Evolutionary conservation across 2,329 filamentous ascomycete species (phyloP).

Genomic region (Emericellopsis cladophorae): DNA sequence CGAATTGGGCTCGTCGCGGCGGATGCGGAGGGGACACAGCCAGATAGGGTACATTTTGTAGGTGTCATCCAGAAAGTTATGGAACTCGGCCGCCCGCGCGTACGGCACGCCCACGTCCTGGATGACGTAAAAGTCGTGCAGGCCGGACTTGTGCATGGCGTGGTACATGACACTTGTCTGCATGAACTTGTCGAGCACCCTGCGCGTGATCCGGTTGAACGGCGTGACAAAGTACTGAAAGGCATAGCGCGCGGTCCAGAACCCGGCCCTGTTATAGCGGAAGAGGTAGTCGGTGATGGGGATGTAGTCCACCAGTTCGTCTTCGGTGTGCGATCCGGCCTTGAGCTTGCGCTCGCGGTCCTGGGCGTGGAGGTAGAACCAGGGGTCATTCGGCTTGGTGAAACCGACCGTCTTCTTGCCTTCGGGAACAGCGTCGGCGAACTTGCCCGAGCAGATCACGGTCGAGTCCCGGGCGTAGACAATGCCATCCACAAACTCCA

Average conservation of each 20-base stretch:
- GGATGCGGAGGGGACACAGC: conserved; percentile 38
- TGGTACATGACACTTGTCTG: conserved; percentile 54
- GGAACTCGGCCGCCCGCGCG: conserved; percentile 26
- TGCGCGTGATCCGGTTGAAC: conserved; percentile 51
- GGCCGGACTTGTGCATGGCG: conserved; percentile 48
- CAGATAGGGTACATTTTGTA: conserved; percentile 40
- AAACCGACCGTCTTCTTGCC: conserved; percentile 29
- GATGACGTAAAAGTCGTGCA: conserved; percentile 47
- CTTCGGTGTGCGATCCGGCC: conserved; percentile 5
- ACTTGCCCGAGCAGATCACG: conserved; percentile 47
- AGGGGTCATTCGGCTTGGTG: conserved; percentile 48
- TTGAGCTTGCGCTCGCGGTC: conserved; percentile 18
- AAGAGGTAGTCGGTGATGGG: conserved; percentile 57
- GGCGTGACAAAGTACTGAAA: conserved; percentile 53
- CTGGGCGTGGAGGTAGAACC: conserved; percentile 61
- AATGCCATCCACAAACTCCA: conserved; percentile 60
- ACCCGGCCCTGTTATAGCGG: conserved; percentile 56
- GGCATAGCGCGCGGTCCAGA: conserved; percentile 52
- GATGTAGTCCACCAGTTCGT: conserved; percentile 34
- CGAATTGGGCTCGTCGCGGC: conserved; percentile 25
- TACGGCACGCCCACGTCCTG: conserved; percentile 49
- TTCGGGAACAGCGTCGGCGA: conserved; percentile 32
- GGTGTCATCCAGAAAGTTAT: conserved; percentile 30
- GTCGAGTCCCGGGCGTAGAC: conserved; percentile 42
- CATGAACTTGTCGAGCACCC: conserved; percentile 47